Base-by-base conservation (phyloP, 2,329 filamentous ascomycete genomes). In the Alternaria metachromatica region DNA sequence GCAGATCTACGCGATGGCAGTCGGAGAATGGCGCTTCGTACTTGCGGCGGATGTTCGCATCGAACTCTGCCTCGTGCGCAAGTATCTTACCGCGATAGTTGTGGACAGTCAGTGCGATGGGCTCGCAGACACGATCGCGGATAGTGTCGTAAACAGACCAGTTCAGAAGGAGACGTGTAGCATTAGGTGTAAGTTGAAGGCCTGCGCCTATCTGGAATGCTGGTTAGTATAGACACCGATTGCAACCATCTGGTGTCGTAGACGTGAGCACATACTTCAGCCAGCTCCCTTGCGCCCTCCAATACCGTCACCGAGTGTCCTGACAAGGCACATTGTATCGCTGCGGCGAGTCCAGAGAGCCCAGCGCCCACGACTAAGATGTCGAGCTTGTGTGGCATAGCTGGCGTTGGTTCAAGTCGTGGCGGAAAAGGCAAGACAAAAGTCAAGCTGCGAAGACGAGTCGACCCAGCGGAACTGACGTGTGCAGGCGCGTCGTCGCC, bases 1-100 rank as follows among this genome's bases (percentile, higher is more conserved):
- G 88, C 18, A 90, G 77, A 70, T 91, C 88, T 3, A 87, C 87
- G 2, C 89, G 85, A 73, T 90, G 88, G n/a, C 89, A 74, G 56
- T 88, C 86, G 43, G 85, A 78, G 67, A 89, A 89, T 0, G 88
- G 88, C 0, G 86, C 84, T 12, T 79, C 80, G 67, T 90, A 90
- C 64, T 85, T 86, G 4, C 75, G 72, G 7, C 83, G 82, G 60
- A 88, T 87, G 21, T 86, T 85, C 21, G 80, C 73, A 63, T 86
- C 76, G 62, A 88, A 90, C n/a, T 81, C 68, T 1, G 82, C 76
- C 33, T 89, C 85, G 12, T 83, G 76, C 0, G 85, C 85, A 2
- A 89, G 76, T 0, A 84, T 50, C 59, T 80, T 79, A 20, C 78
- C 75, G 15, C 86, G 84, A 72, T 87, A 90, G 20, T 86, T 81